phyloP scores from a whole-genome alignment of 805 yeast genomes.

The Kodamaea jinghongensis region DNA sequence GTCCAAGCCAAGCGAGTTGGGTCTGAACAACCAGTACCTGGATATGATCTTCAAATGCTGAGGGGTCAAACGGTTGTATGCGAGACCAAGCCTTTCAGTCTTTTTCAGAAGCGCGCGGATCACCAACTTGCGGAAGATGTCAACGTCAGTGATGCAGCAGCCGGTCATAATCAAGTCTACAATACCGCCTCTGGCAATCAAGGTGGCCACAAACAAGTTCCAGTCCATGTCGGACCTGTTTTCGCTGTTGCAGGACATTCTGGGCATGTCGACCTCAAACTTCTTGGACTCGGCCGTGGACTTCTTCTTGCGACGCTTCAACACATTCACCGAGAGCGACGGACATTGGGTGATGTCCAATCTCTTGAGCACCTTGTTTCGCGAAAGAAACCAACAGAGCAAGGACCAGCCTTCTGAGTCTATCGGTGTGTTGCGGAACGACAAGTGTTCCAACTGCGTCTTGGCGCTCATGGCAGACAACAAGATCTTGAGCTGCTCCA shows the following conservation, averaged over 20 bases:
- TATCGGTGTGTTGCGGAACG: slow-evolving; percentile 75
- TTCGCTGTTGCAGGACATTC: slow-evolving; percentile 48
- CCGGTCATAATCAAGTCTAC: slow-evolving; percentile 82
- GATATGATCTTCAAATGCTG: slow-evolving; percentile 56
- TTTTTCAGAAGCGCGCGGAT: slow-evolving; percentile 51
- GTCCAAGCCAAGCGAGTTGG: slow-evolving; percentile 67
- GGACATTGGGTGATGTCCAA: slow-evolving; percentile 74
- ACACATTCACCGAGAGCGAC: slow-evolving; percentile 42
- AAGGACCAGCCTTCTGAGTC: slow-evolving; percentile 73
- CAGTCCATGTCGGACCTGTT: slow-evolving; percentile 81
- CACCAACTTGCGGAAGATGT: slow-evolving; percentile 53
- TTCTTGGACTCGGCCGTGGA: slow-evolving; percentile 15
- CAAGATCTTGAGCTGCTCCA: slow-evolving; percentile 74
- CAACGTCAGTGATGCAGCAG: slow-evolving; percentile 57
- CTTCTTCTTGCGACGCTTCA: slow-evolving; percentile 34
- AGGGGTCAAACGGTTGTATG: slow-evolving; percentile 62
- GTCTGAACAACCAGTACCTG: slow-evolving; percentile 54
- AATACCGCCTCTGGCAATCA: slow-evolving; percentile 68
- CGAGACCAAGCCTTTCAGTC: slow-evolving; percentile 71
- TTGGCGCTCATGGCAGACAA: slow-evolving; percentile 68
- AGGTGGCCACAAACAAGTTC: slow-evolving; percentile 68
- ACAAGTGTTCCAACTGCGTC: slow-evolving; percentile 63
- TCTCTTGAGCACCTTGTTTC: slow-evolving; percentile 55
- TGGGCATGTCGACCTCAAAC: slow-evolving; percentile 25
- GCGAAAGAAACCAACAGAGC: slow-evolving; percentile 70